Conservation (phyloP, 2,329 filamentous ascomycete genomes). For the Colletotrichum brevisporum region DNA sequence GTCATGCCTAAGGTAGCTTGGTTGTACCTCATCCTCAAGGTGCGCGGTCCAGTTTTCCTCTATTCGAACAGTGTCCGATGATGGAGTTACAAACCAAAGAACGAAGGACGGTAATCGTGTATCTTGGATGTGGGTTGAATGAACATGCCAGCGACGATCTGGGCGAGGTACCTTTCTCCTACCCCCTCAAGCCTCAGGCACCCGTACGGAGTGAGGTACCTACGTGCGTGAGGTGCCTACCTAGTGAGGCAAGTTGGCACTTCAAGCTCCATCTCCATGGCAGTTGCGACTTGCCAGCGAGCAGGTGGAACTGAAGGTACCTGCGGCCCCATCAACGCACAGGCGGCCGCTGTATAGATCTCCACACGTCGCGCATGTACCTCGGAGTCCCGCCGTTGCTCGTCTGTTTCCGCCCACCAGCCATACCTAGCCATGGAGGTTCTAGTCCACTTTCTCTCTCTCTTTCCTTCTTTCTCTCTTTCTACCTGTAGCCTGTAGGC, state of each 20-base stretch:
- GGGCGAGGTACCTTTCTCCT: not conserved
- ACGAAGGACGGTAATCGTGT: not conserved
- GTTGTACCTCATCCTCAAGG: too few relatives aligned
- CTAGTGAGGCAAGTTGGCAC: too few relatives aligned
- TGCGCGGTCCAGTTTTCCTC: too few relatives aligned
- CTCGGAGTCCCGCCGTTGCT: not conserved
- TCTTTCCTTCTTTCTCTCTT: too few relatives aligned
- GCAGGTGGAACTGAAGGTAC: conserved; percentile 13
- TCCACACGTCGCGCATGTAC: conserved; percentile 20
- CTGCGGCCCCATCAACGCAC: conserved; percentile 29
- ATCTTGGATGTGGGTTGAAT: conserved; percentile 7
- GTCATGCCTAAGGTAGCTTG: conserved; percentile 10
- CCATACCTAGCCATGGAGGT: too few relatives aligned
- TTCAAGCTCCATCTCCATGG: too few relatives aligned
- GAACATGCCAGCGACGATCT: conserved; percentile 34
- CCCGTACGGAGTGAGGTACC: too few relatives aligned
- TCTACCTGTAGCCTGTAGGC: too few relatives aligned
- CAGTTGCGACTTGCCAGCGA: not conserved
- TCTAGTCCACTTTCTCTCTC: too few relatives aligned
- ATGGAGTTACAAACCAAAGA: not conserved
- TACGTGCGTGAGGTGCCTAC: too few relatives aligned
- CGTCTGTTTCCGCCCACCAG: not conserved
- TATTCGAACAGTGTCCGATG: not conserved
- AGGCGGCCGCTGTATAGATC: conserved; percentile 34
- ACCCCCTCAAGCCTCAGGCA: not conserved